A percentile compares a stretch with the other conserved stretches of the same genome.
Evolutionary conservation across 129 eudicot genomes (phyloP).

Genomic region (Lonicera japonica): DNA sequence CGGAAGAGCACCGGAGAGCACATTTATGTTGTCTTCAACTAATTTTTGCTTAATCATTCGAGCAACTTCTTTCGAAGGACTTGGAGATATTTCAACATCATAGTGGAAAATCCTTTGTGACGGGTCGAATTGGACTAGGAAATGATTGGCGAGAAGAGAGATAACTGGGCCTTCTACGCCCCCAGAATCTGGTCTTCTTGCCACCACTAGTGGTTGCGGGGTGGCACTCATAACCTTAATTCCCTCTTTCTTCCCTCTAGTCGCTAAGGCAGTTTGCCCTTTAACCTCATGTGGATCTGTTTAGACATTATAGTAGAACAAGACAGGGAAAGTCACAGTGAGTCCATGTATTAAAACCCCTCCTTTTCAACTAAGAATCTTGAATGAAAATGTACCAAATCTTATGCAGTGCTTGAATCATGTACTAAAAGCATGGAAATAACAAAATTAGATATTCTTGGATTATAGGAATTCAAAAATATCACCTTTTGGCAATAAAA

Average conservation of each 20-base stretch:
- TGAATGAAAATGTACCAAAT: not conserved
- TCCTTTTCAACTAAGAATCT: not conserved
- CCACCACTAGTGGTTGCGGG: conserved; percentile 45
- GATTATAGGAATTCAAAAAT: not conserved
- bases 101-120: conserved; percentile 58
- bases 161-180: conserved; percentile 75
- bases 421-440: not conserved
- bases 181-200: conserved; percentile 85
- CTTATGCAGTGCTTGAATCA: not conserved
- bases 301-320: conserved; percentile 5
- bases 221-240: conserved; percentile 18
- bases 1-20: conserved; percentile 60
- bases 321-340: not conserved
- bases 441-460: not conserved
- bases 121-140: conserved; percentile 62
- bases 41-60: conserved; percentile 57
- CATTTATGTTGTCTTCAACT: conserved; percentile 37
- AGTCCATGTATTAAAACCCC: not conserved
- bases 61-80: conserved; percentile 71
- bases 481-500: not conserved
- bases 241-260: conserved; percentile 40
- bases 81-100: conserved; percentile 79
- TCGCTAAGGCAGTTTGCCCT: conserved; percentile 26
- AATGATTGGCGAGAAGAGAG: conserved; percentile 84
- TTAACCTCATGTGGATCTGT: conserved; percentile 42